Conservation (phyloP, 2,329 filamentous ascomycete genomes). For the Sclerotinia borealis region DNA sequence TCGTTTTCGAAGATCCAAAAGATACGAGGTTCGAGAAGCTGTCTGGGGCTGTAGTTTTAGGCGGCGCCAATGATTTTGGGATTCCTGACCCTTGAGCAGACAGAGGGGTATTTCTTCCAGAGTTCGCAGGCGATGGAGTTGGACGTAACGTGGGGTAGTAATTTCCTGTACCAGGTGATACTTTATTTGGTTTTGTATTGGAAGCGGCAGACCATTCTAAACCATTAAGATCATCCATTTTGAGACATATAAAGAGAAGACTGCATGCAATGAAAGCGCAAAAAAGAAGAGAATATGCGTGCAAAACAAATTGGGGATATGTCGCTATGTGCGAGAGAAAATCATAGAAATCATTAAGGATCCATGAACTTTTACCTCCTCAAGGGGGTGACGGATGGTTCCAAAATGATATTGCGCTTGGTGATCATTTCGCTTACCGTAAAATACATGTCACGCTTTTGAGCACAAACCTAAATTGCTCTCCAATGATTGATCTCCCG, state of each 20-base stretch:
- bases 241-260: slow-evolving; percentile 15
- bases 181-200: slow-evolving; percentile 33
- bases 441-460: not conserved
- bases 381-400: not conserved
- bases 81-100: slow-evolving; percentile 37
- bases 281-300: not conserved
- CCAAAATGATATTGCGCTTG: not conserved
- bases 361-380: not conserved
- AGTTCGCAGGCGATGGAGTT: slow-evolving; percentile 42
- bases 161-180: slow-evolving; percentile 38
- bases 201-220: slow-evolving; percentile 49
- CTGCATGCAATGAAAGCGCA: slow-evolving; percentile 15
- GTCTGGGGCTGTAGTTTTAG: slow-evolving; percentile 48
- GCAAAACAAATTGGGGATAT: not conserved
- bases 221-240: slow-evolving; percentile 57
- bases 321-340: not conserved
- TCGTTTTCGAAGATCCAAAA: slow-evolving; percentile 51
- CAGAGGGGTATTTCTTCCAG: slow-evolving; percentile 51
- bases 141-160: slow-evolving; percentile 48
- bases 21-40: slow-evolving; percentile 74
- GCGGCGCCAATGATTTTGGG: slow-evolving; percentile 32
- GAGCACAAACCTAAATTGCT: not conserved
- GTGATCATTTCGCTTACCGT: not conserved
- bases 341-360: not conserved
- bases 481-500: not conserved